These are phyloP conservation scores for Triglochin maritima DNA, from an alignment of 106 monocot genomes.

Conservation along the genomic window DNA sequence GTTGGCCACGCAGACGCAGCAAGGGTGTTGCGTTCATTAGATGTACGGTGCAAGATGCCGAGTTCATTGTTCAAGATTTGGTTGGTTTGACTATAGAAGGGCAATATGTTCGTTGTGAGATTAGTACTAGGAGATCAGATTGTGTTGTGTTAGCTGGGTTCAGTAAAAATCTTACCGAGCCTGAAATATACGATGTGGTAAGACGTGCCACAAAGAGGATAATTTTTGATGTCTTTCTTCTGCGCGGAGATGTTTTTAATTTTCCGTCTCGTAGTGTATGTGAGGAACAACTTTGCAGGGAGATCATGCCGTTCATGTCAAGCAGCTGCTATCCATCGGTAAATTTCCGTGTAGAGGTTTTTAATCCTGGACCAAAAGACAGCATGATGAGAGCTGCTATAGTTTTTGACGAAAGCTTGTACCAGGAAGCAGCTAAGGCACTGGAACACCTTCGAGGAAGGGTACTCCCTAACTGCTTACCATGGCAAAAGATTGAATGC, in stretches of 20 bases:
- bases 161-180: constrained; percentile 46
- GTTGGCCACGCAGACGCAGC: constrained; percentile 75
- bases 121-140: constrained; percentile 31
- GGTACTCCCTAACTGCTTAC: constrained; percentile 44
- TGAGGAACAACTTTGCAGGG: constrained; percentile 44
- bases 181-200: constrained; percentile 49
- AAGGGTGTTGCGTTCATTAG: constrained; percentile 61
- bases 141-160: constrained; percentile 52
- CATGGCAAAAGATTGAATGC: constrained; percentile 90
- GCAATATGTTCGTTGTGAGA: constrained; percentile 30
- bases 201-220: constrained; percentile 27
- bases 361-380: constrained; percentile 45
- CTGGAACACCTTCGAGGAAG: constrained; percentile 72
- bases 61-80: constrained; percentile 38
- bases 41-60: constrained; percentile 43
- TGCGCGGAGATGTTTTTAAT: constrained; percentile 35
- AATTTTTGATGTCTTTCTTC: constrained; percentile 35
- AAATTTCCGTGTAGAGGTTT: constrained; percentile 57
- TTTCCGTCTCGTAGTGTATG: constrained; percentile 21
- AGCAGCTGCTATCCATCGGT: constrained; percentile 16
- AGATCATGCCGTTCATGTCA: constrained; percentile 65
- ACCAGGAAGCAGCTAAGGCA: constrained; percentile 87
- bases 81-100: constrained; percentile 32
- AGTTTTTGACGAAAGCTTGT: constrained; percentile 69
- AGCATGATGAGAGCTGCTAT: constrained; percentile 48